Base-by-base conservation (phyloP, 306 rosid species). In the Acacia melanoxylon region DNA sequence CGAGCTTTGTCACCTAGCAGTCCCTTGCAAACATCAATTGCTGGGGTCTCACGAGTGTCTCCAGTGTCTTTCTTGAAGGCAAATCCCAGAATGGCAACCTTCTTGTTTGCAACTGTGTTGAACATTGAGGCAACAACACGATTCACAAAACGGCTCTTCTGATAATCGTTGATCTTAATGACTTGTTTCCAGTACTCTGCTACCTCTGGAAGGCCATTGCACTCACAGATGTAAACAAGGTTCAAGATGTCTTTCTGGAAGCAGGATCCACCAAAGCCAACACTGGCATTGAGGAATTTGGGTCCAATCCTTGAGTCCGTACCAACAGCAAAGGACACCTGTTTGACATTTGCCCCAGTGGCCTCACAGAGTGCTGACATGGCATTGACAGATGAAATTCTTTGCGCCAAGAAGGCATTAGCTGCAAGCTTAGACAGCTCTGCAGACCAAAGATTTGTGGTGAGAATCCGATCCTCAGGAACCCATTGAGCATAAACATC, bases 111-210 rank as follows among this genome's bases (percentile, higher is more conserved):
- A 49, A 94, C 98, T 0, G 96, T 94, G 96, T 94, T 94, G 31
- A 94, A 94, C 98, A 94, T 94, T 5, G 98, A 94, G 12, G 98
- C 66, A 19, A 94, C 98, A 0, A 92, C 94, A 35, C 98, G 94
- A 87, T 94, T 94, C 71, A 94, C 97, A 40, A 94, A 94, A 22
- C 98, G 98, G 46, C 78, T 89, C 89, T 94, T 94, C 90, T 94
- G 98, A 72, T 94, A 94, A 66, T 94, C 98, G 2, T 94, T 94
- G 72, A 94, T 90, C 97, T 92, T 92, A 90, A 94, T 92, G 46
- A 94, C 98, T 83, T 94, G 98, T 85, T 94, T 94, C 98, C 98
- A 94, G 89, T 94, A 94, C 87, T 94, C 98, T 1, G 98, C 98
- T 67, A 94, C 98, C 86, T 94, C 97, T 14, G 98, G 97, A 68